Conservation (phyloP, 495 filamentous ascomycete species). For the Penicillium salamii region DNA sequence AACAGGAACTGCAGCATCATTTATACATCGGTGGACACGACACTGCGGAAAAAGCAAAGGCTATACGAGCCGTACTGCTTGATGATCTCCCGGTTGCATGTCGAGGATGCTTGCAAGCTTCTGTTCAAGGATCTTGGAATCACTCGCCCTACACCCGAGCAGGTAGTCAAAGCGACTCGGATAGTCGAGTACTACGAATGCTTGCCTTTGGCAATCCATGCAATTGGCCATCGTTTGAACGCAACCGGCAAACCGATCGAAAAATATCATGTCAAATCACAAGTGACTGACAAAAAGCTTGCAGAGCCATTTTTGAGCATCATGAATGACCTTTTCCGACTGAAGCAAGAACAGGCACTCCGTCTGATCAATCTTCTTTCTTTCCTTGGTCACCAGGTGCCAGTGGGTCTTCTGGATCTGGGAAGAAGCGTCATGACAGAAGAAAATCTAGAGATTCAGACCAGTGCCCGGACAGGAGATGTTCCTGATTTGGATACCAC, state of each 20-base stretch:
- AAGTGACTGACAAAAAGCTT: conserved; percentile 63
- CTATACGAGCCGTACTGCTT: conserved; percentile 75
- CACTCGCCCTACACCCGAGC: conserved; percentile 49
- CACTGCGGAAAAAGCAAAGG: conserved; percentile 62
- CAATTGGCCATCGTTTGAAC: conserved; percentile 71
- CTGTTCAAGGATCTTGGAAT: conserved; percentile 56
- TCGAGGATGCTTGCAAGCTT: conserved; percentile 58
- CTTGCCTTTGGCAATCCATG: conserved; percentile 75
- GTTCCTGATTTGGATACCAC: conserved; percentile 65
- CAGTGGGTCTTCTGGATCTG: conserved; percentile 70
- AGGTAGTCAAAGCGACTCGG: conserved; percentile 59
- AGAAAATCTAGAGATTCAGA: conserved; percentile 47
- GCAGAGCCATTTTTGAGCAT: conserved; percentile 69
- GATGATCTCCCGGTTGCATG: conserved; percentile 55
- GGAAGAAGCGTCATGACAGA: conserved; percentile 57
- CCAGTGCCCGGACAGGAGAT: conserved; percentile 48
- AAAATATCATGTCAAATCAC: conserved; percentile 64
- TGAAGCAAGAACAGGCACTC: conserved; percentile 57
- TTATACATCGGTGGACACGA: conserved; percentile 70
- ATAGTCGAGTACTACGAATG: conserved; percentile 68
- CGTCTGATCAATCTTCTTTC: conserved; percentile 73
- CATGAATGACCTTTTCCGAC: conserved; percentile 63
- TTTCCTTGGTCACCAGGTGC: conserved; percentile 72
- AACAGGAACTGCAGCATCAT: conserved; percentile 67
- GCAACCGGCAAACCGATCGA: conserved; percentile 68